Base-by-base conservation (phyloP, 2,329 filamentous ascomycete genomes). In the Myotisia sp. region DNA sequence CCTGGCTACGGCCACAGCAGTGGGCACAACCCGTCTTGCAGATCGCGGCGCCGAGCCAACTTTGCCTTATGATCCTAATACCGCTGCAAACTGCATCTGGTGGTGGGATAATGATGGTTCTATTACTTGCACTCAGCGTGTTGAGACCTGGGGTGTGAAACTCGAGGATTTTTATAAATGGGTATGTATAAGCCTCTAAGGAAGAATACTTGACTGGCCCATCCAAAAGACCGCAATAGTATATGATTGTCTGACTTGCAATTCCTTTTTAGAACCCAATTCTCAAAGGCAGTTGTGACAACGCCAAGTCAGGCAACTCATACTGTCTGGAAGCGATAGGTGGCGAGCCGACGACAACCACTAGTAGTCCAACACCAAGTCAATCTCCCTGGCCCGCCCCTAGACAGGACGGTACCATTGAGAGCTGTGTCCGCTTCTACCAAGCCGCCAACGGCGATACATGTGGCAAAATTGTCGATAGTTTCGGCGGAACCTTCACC, bases 51-150 rank as follows among this genome's bases (percentile, higher is more conserved):
- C 3, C 13, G 5, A 16, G 10, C 33, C 33, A 4, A 28, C 33
- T 7, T 26, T 19, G 17, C 22, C 33, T 5, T 18, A 35, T 6
- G 34, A 37, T 17, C 18, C 31, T 7, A 30, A 18, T 12, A 32
- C 34, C 4, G 26, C 21, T 7, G 17, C 12, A 5, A 18, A 37
- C 12, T 37, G 34, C 16, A 26, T 14, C 4, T 37, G 34, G 34
- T 37, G 34, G 34, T 7, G 21, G 7, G 27, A 36, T 27, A 32
- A 36, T 24, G 22, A 36, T 23, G 34, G 27, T 4, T n/a, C n/a
- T 4, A 4, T 17, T n/a, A 19, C 13, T 12, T 36, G 34, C 18
- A 10, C 18, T 5, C 21, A 36, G 6, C 8, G 30, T 7, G 18
- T 27, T 4, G 6, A 18, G 32, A 18, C 9, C 13, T 17, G 27